A percentile compares a stretch with the other conserved stretches of the same genome.
These are phyloP conservation scores for Podospora sp. DNA, from an alignment of 495 filamentous ascomycete species.

Conservation along the genomic window DNA sequence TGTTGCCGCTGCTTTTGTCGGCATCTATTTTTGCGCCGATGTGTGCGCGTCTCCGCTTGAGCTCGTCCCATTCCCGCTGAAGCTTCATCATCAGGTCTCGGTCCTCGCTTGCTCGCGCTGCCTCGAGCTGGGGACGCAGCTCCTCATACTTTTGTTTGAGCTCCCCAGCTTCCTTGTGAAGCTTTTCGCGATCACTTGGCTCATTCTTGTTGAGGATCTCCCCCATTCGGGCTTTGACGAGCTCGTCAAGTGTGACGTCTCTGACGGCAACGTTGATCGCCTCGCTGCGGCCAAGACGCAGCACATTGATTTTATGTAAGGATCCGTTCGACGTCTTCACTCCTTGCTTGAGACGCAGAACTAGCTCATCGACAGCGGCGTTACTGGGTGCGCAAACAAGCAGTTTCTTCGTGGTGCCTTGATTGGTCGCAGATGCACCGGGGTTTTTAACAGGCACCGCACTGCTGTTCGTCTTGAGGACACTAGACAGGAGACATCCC, in stretches of 20 bases:
- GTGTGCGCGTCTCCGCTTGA: constrained; percentile 70
- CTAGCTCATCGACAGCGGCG: constrained; percentile 93
- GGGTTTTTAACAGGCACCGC: constrained; percentile 57
- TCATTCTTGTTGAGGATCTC: constrained; percentile 50
- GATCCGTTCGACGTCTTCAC: constrained; percentile 77
- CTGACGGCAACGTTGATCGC: constrained; percentile 87
- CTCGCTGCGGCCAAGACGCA: constrained; percentile 90
- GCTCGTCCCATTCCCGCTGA: constrained; percentile 73
- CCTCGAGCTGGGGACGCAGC: constrained; percentile 68
- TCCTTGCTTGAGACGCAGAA: constrained; percentile 87
- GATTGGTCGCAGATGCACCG: constrained; percentile 33
- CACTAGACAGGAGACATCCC: constrained; percentile 74
- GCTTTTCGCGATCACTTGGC: constrained; percentile 67
- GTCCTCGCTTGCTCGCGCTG: constrained; percentile 64
- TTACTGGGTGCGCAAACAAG: constrained; percentile 96
- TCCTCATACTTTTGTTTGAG: constrained; percentile 71
- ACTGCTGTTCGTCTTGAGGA: constrained; percentile 47
- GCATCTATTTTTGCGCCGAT: constrained; percentile 82
- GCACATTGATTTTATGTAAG: constrained; percentile 72
- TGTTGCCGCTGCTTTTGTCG: constrained; percentile 80
- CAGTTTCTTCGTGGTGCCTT: constrained; percentile 68
- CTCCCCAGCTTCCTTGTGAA: constrained; percentile 80
- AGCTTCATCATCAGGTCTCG: constrained; percentile 60
- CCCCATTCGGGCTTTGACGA: constrained; percentile 75
- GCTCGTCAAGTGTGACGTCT: constrained; percentile 91